Evolutionary conservation across 2,329 filamentous ascomycete species (phyloP).

Genomic region (Ceratocystis variospora): DNA sequence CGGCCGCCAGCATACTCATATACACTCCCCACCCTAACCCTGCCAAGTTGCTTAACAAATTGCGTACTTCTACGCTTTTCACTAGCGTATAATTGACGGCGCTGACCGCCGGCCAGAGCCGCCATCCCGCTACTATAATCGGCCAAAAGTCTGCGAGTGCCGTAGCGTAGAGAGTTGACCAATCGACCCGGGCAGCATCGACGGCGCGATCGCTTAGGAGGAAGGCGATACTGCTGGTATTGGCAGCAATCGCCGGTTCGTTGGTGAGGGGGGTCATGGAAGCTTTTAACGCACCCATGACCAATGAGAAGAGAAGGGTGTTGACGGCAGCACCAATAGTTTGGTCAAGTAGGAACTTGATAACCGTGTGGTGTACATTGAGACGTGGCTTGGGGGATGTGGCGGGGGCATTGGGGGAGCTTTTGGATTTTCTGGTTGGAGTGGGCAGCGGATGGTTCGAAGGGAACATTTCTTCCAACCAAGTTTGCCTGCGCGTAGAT

Average conservation of each 20-base stretch:
- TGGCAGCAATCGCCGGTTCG: conserved; percentile 22
- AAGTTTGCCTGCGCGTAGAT: conserved; percentile 49
- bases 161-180: conserved; percentile 31
- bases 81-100: conserved; percentile 54
- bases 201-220: conserved; percentile 30
- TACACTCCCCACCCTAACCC: conserved; percentile 65
- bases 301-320: conserved; percentile 48
- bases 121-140: conserved; percentile 53
- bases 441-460: conserved; percentile 31
- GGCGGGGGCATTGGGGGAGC: conserved; percentile 31
- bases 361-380: conserved; percentile 46
- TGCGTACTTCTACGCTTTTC: conserved; percentile 55
- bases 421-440: conserved; percentile 27
- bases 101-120: conserved; percentile 57
- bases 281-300: conserved; percentile 42
- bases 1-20: conserved; percentile 44
- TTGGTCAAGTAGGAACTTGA: conserved; percentile 58
- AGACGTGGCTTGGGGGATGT: conserved; percentile 26
- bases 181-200: conserved; percentile 35
- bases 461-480: conserved; percentile 61
- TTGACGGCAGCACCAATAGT: conserved; percentile 52
- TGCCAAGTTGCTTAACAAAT: conserved; percentile 56
- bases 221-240: conserved; percentile 25
- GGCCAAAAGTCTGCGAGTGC: conserved; percentile 45
- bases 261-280: conserved; percentile 31